phyloP scores from a whole-genome alignment of 1,284 basidiomycete genomes.

The Leccinum subfulvum region DNA sequence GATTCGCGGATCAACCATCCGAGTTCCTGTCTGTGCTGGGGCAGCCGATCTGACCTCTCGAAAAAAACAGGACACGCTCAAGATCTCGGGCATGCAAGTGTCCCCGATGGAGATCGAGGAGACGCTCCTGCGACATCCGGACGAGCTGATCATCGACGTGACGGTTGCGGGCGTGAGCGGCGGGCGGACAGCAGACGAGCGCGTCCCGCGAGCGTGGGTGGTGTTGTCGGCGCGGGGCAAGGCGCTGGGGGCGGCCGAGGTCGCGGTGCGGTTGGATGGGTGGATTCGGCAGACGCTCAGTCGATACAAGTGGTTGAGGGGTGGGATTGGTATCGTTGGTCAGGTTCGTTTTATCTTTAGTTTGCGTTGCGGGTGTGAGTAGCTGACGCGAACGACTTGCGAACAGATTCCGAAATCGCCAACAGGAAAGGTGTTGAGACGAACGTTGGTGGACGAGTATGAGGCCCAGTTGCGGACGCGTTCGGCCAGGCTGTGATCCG shows the following conservation, averaged over 20 bases:
- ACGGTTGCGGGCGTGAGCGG: constrained; percentile 70
- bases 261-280: constrained; percentile 46
- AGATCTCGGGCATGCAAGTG: constrained; percentile 72
- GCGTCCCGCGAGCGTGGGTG: constrained; percentile 71
- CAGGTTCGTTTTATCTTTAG: constrained; percentile 41
- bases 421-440: constrained; percentile 65
- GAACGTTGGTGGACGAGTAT: constrained; percentile 56
- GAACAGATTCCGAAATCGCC: constrained; percentile 68
- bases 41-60: constrained; percentile 7
- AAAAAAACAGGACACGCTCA: constrained; percentile 58
- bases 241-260: constrained; percentile 43
- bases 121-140: constrained; percentile 56
- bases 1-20: not conserved
- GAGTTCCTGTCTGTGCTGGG: not conserved
- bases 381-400: not conserved
- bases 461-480: constrained; percentile 35
- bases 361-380: not conserved
- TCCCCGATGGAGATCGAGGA: constrained; percentile 74
- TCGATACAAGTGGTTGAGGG: constrained; percentile 69
- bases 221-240: constrained; percentile 57
- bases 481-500: constrained; percentile 19
- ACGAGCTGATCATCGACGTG: constrained; percentile 55
- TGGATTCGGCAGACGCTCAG: constrained; percentile 65
- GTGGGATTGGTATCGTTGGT: constrained; percentile 63
- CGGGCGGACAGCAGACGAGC: constrained; percentile 64